Percentiles rank a stretch among this genome's conserved stretches.
phyloP scores from a whole-genome alignment of 2,329 filamentous ascomycete genomes.

The Lojkania enalia region DNA sequence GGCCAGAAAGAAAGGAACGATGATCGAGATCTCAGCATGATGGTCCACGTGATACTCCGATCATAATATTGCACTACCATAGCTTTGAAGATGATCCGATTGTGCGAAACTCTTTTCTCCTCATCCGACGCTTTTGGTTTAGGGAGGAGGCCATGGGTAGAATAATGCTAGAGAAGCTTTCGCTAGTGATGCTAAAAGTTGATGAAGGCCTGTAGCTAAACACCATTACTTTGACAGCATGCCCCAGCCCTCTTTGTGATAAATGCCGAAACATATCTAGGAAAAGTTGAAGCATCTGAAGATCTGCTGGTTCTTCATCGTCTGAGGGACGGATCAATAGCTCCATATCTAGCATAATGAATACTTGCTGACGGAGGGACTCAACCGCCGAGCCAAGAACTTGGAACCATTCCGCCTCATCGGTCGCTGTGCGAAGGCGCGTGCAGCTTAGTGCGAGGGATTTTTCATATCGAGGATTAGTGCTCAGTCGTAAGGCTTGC shows the following conservation, averaged over 20 bases:
- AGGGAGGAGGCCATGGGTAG: too few species aligned
- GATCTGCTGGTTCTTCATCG: not conserved
- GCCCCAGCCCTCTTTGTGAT: not conserved
- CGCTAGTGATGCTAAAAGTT: not conserved
- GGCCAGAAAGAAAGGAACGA: too few species aligned
- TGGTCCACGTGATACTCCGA: too few species aligned
- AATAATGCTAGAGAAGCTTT: not conserved
- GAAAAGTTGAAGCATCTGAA: not conserved
- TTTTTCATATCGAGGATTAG: not conserved
- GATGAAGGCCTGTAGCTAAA: not conserved
- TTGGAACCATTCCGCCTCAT: not conserved
- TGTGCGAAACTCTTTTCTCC: too few species aligned
- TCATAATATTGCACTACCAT: too few species aligned
- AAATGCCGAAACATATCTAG: not conserved
- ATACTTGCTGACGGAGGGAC: too few species aligned
- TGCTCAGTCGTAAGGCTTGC: not conserved
- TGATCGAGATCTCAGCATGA: too few species aligned
- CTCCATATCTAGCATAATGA: not conserved
- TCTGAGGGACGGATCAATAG: not conserved
- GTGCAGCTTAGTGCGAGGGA: not conserved
- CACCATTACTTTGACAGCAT: not conserved
- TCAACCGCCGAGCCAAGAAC: too few species aligned
- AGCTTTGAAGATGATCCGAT: too few species aligned
- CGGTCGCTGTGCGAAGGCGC: not conserved
- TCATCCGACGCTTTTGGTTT: too few species aligned